Evolutionary conservation across 805 yeast species (phyloP).

Genomic region (Vanderwaltozyma tropicalis): DNA sequence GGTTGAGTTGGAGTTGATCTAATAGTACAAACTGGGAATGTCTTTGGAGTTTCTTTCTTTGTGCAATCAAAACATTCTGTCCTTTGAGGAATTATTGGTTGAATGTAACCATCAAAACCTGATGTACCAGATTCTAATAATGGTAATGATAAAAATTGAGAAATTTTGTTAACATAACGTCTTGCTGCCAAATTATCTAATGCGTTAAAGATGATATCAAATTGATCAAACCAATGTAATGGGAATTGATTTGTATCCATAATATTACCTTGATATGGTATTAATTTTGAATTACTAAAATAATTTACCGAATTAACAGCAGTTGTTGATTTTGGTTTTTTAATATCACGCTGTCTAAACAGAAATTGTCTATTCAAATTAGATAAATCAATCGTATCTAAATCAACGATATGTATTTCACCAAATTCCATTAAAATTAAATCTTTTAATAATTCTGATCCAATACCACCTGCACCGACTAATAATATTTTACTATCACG

Average conservation of each 20-base stretch:
- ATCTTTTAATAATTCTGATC: conserved; percentile 82
- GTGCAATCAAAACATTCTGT: conserved; percentile 94
- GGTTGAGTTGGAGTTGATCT: conserved; percentile 95
- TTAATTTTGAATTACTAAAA: conserved; percentile 57
- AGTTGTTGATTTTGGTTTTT: conserved; percentile 75
- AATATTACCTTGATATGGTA: conserved; percentile 80
- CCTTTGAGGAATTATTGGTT: conserved; percentile 71
- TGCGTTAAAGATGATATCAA: conserved; percentile 79
- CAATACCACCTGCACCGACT: conserved; percentile 97
- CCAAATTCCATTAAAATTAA: conserved; percentile 71
- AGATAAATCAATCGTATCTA: conserved; percentile 88
- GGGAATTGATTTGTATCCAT: conserved; percentile 68
- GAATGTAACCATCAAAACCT: conserved; percentile 89
- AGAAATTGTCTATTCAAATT: conserved; percentile 89
- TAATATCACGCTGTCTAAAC: conserved; percentile 82
- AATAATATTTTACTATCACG: conserved; percentile 49
- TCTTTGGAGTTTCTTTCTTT: conserved; percentile 75
- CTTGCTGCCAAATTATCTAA: conserved; percentile 90
- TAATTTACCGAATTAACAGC: conserved; percentile 72
- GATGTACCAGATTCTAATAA: conserved; percentile 92
- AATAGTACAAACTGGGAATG: conserved; percentile 93
- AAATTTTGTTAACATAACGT: conserved; percentile 75
- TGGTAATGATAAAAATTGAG: conserved; percentile 62
- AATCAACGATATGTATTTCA: conserved; percentile 83
- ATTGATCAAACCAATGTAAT: conserved; percentile 64